Percentiles rank a stretch among this genome's conserved stretches.
Conservation (phyloP, 495 filamentous ascomycete species). For the Bathelium albidoporum region DNA sequence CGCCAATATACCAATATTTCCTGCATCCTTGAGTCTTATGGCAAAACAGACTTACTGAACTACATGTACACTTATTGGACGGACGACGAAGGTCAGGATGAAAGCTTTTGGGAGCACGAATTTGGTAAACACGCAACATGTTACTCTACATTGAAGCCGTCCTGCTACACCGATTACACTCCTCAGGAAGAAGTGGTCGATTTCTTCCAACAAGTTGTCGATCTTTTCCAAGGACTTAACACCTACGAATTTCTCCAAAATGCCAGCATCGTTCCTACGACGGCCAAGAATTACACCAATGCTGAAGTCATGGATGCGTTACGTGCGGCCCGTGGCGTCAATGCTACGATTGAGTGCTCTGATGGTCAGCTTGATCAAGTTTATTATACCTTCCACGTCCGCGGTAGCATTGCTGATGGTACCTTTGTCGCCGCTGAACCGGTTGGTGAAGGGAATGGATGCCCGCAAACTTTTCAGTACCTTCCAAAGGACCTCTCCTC, state of each 20-base stretch:
- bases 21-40: constrained; percentile 48
- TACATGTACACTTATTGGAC: constrained; percentile 71
- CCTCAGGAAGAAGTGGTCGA: constrained; percentile 44
- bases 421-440: constrained; percentile 53
- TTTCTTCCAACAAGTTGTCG: constrained; percentile 45
- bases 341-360: constrained; percentile 53
- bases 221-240: constrained; percentile 46
- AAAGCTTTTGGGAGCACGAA: constrained; percentile 63
- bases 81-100: constrained; percentile 48
- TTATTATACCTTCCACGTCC: constrained; percentile 70
- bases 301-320: constrained; percentile 50
- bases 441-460: constrained; percentile 28
- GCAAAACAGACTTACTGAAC: constrained; percentile 46
- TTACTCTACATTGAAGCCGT: constrained; percentile 53
- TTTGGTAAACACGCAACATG: constrained; percentile 71
- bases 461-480: constrained; percentile 11
- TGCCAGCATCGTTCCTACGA: constrained; percentile 52
- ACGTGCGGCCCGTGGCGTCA: constrained; percentile 45
- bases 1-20: constrained; percentile 59
- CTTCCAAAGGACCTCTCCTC: constrained; percentile 12
- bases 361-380: constrained; percentile 52
- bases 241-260: constrained; percentile 48
- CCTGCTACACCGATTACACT: constrained; percentile 56
- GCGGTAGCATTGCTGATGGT: constrained; percentile 61
- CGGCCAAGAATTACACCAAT: constrained; percentile 48